phyloP scores from a whole-genome alignment of 1,284 basidiomycete genomes.

The Sutorius eximius region DNA sequence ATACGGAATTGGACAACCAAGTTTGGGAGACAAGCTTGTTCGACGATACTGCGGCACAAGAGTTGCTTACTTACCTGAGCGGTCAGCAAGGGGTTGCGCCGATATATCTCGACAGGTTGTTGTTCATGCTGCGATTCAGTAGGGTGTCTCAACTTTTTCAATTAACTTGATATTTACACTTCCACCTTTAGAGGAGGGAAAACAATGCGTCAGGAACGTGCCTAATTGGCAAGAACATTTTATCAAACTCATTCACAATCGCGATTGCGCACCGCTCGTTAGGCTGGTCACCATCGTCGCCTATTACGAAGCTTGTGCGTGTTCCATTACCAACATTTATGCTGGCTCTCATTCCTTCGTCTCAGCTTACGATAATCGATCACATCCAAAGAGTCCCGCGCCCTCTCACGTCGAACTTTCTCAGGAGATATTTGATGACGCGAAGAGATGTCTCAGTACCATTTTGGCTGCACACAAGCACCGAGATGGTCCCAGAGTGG shows the following conservation, averaged over 20 bases:
- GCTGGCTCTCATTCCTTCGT: neutral
- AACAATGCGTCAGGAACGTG: constrained; percentile 15
- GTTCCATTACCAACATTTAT: too few species aligned
- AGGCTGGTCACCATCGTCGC: constrained; percentile 25
- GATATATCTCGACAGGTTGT: constrained; percentile 29
- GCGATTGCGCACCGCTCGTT: constrained; percentile 11
- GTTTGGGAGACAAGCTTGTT: constrained; percentile 32
- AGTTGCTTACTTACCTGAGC: constrained; percentile 14
- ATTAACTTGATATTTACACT: neutral
- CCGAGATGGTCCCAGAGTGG: constrained; percentile 19
- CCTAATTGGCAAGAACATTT: constrained; percentile 12
- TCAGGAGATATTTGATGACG: constrained; percentile 5
- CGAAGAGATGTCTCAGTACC: constrained; percentile 2
- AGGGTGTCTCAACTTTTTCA: neutral
- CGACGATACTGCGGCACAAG: constrained; percentile 21
- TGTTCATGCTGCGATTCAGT: constrained; percentile 33
- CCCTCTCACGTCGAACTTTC: neutral
- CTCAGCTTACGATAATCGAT: constrained; percentile 9
- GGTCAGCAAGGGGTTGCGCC: constrained; percentile 14
- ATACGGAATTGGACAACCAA: neutral
- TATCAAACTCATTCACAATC: constrained; percentile 9
- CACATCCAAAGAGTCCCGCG: neutral
- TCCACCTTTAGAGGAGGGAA: constrained; percentile 23
- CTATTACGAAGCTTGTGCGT: constrained; percentile 28
- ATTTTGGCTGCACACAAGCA: constrained; percentile 17